Evolutionary conservation across 441 rosid species (phyloP), one percentile per base, ranked within the genome.

Genomic region (Oxalis stricta): DNA sequence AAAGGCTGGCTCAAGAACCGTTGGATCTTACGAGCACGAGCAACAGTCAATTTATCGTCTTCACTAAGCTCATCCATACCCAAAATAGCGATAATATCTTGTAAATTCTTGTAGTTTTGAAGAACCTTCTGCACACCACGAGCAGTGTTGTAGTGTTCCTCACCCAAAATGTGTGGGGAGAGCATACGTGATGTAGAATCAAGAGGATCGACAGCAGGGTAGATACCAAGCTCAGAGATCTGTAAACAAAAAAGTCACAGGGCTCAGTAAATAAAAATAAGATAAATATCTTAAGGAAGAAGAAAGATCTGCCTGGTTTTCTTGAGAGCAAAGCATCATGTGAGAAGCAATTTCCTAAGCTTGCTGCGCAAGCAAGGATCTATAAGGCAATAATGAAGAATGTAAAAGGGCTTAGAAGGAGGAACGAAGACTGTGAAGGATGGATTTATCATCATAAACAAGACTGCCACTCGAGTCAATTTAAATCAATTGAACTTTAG

Each of bases 51-150:
- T 31, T 89, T 85, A 56, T 85, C 98, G 53, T 89, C 98, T 71
- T 89, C 98, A 70, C 98, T 89, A 12, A 85, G 89, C 79, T 89
- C 96, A 62, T 89, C 98, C 96, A 89, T 80, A 10, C 96, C 96
- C 73, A 89, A 50, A 69, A 85, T 89, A 52, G 96, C 98, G 61
- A 89, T 89, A 19, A 89, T 89, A 76, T 89, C 96, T 54, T 89
- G 98, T 58, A 85, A 72, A 49, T 89, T 89, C 72, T 85, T 89
- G 68, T 89, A 89, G 82, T 85, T 85, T 53, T 85, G 94, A 48
- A 89, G 92, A 53, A 85, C 92, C 66, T 89, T 82, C 69, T 85
- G 96, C 41, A 89, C 98, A 29, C 84, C 92, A 74, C 94, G 96
- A 52, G 98, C 96, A 2, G 96, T 89, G 60, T 82, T 76, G 54